A percentile compares a stretch with the other conserved stretches of the same genome.
Conservation (phyloP, 2,329 filamentous ascomycete genomes). For the Xylaria sp. region DNA sequence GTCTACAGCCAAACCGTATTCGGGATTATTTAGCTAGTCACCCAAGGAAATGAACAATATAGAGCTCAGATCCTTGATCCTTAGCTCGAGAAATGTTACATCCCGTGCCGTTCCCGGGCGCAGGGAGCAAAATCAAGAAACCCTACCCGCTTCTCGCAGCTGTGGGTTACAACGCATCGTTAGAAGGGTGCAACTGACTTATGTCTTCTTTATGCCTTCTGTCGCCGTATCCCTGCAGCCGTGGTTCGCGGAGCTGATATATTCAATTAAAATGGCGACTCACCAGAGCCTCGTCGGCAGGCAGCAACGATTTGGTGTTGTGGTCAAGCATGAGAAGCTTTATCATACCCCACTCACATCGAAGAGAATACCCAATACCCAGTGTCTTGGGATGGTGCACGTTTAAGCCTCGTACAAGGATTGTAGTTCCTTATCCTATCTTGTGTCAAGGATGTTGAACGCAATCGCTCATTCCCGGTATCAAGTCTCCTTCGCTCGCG, state of each 20-base stretch:
- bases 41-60: neutral
- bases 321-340: neutral
- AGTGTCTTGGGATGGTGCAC: neutral
- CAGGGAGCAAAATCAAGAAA: conserved; percentile 16
- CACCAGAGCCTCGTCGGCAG: neutral
- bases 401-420: neutral
- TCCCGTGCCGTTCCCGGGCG: conserved; percentile 17
- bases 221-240: neutral
- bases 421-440: neutral
- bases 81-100: conserved; percentile 18
- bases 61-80: neutral
- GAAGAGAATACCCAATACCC: neutral
- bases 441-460: neutral
- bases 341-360: neutral
- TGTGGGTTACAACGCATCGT: conserved; percentile 1
- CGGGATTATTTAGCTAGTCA: neutral
- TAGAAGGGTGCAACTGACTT: neutral
- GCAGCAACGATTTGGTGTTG: neutral
- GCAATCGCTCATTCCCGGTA: neutral
- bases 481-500: no score
- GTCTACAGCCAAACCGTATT: neutral
- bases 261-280: neutral
- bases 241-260: neutral
- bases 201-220: neutral
- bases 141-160: conserved; percentile 24